phyloP scores from a whole-genome alignment of 345 rosid genomes.

The Heritiera fomes region DNA sequence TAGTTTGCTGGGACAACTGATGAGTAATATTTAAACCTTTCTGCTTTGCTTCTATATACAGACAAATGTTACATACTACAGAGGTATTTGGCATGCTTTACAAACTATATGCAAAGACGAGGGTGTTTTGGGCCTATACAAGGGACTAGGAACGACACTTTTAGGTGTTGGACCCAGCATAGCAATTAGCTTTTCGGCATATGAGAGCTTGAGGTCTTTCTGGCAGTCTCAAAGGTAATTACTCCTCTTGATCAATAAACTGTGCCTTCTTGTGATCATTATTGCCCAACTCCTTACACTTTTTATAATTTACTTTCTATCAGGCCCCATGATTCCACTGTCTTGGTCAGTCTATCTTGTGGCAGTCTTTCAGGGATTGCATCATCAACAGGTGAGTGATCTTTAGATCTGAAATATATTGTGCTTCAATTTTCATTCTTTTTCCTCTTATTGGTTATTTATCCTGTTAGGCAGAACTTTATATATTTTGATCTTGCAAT shows the following conservation, averaged over 20 bases:
- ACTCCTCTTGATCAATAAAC: background rate
- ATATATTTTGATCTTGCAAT: background rate
- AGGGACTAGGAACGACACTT: slow-evolving; percentile 91
- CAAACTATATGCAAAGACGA: slow-evolving; percentile 71
- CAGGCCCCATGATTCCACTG: slow-evolving; percentile 82
- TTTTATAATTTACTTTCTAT: slow-evolving; percentile 9
- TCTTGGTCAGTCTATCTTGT: slow-evolving; percentile 77
- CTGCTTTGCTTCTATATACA: slow-evolving; percentile 33
- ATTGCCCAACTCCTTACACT: background rate
- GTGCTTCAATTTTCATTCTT: background rate
- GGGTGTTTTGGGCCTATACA: slow-evolving; percentile 79
- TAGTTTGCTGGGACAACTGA: background rate
- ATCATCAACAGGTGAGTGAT: slow-evolving; percentile 82
- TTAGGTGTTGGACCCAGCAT: slow-evolving; percentile 94
- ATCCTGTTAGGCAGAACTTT: background rate
- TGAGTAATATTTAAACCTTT: slow-evolving; percentile 6
- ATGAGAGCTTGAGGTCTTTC: slow-evolving; percentile 76
- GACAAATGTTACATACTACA: slow-evolving; percentile 78
- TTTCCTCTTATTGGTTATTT: background rate
- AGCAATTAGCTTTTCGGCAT: slow-evolving; percentile 87
- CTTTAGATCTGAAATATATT: background rate
- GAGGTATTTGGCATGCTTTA: slow-evolving; percentile 78
- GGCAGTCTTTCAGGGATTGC: slow-evolving; percentile 98
- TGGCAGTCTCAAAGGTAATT: slow-evolving; percentile 81
- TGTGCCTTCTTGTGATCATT: background rate